Base-by-base conservation (phyloP, 345 rosid species). In the Bruguiera sexangula region DNA sequence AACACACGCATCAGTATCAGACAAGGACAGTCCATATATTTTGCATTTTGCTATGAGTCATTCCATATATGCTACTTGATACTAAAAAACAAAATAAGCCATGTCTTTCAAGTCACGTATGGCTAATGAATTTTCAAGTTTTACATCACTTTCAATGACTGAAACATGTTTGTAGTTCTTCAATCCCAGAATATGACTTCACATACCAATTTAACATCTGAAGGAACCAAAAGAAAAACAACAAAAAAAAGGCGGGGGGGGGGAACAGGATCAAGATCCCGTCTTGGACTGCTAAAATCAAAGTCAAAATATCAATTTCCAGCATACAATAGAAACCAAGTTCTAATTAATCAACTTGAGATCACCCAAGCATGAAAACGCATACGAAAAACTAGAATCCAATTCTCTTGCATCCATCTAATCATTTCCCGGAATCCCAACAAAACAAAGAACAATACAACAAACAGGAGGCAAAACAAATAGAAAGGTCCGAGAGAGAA, bases 401-500 rank as follows among this genome's bases (percentile, higher is more conserved):
- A 29, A 26, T 60, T 39, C 39, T 29, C 48, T 3, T 0, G 37
- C 11, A 16, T 10, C 34, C 58, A 56, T 36, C 29, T 16, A 58
- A 27, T 43, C 48, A 58, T 6, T 20, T 26, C n/a, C 24, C n/a
- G 24, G 6, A 54, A 66, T 7, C 31, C 43, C 18, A 58, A 6
- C 19, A 37, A 18, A 56, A 39, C 2, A 36, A 39, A 6, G 1
- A 36, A 67, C 8, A 63, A 63, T 63, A 39, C 46, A 62, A 30
- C 4, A 61, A 34, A 8, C 10, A 22, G 8, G 18, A n/a, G 26
- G 30, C 26, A 51, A 6, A 27, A 9, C 5, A 6, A 6, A 29
- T 0, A 26, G 13, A 8, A 48, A 6, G 21, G 31, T 5, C 31
- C 15, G 3, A 68, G 24, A 63, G 51, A 65, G 11, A 72, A 85